Percentiles rank a stretch among this genome's conserved stretches.
These are phyloP conservation scores for Penicillium sp. DNA, from an alignment of 2,329 filamentous ascomycete species.

Conservation along the genomic window DNA sequence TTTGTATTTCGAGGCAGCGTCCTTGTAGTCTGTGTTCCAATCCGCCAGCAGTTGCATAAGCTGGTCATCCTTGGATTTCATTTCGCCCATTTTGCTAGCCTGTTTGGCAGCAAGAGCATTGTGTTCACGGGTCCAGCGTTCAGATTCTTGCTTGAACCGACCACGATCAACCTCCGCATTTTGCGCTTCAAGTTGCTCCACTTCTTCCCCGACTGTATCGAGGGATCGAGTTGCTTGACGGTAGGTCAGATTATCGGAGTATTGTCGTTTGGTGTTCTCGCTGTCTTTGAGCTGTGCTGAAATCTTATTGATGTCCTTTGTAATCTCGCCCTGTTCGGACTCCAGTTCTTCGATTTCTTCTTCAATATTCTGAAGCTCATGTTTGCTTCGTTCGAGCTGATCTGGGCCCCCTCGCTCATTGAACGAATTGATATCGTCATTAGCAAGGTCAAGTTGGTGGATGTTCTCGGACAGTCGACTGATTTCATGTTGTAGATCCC, in stretches of 20 bases:
- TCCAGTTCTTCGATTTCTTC: conserved; percentile 66
- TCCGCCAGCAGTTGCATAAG: conserved; percentile 71
- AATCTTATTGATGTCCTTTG: conserved; percentile 72
- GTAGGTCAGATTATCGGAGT: conserved; percentile 84
- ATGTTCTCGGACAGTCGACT: conserved; percentile 73
- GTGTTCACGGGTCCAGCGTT: conserved; percentile 66
- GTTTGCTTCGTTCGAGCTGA: conserved; percentile 69
- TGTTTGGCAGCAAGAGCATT: conserved; percentile 72
- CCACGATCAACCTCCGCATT: conserved; percentile 83
- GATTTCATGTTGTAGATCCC: conserved; percentile 69
- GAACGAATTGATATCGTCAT: conserved; percentile 78
- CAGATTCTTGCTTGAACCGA: conserved; percentile 70
- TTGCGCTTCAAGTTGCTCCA: conserved; percentile 72
- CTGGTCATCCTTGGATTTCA: conserved; percentile 84
- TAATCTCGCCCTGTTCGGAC: conserved; percentile 67
- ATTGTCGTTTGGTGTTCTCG: conserved; percentile 80
- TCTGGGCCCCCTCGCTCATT: conserved; percentile 71
- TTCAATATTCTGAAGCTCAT: conserved; percentile 69
- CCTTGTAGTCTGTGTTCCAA: conserved; percentile 83
- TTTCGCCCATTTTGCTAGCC: conserved; percentile 72
- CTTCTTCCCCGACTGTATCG: conserved; percentile 67
- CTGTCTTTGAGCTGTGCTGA: conserved; percentile 76
- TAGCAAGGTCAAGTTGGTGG: conserved; percentile 73
- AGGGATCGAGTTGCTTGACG: conserved; percentile 73
- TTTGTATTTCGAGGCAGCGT: conserved; percentile 78